Percentiles rank a stretch among this genome's conserved stretches.
phyloP scores from a whole-genome alignment of 768 basidiomycete species.

The Russula lepida region DNA sequence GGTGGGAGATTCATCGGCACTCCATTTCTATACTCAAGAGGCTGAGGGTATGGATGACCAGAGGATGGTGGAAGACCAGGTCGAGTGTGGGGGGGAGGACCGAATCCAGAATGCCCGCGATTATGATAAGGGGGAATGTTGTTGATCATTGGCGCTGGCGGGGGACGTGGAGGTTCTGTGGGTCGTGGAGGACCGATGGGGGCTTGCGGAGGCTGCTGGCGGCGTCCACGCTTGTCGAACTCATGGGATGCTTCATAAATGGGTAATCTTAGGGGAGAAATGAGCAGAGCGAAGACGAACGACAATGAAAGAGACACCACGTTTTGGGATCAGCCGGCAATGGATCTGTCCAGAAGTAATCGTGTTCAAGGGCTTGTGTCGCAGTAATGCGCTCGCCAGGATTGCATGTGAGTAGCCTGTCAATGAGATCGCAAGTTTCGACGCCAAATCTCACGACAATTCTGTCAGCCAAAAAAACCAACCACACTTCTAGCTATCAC shows the following conservation, averaged over 20 bases:
- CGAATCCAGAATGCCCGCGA: slow-evolving; percentile 16
- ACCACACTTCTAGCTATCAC: slow-evolving; percentile 22
- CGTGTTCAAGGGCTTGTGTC: slow-evolving; percentile 77
- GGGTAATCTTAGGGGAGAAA: slow-evolving; percentile 43
- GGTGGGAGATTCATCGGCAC: slow-evolving; percentile 15
- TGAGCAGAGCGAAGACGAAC: not conserved
- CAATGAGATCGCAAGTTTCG: slow-evolving; percentile 75
- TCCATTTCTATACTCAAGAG: slow-evolving; percentile 5
- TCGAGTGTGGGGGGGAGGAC: slow-evolving; percentile 22
- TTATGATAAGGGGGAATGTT: slow-evolving; percentile 4
- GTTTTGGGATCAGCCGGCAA: slow-evolving; percentile 77
- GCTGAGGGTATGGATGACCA: slow-evolving; percentile 20
- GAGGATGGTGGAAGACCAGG: slow-evolving; percentile 23
- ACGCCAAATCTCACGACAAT: slow-evolving; percentile 44
- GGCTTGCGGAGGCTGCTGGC: slow-evolving; percentile 29
- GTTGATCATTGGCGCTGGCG: slow-evolving; percentile 22
- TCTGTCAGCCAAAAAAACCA: slow-evolving; percentile 6
- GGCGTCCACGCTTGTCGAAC: slow-evolving; percentile 65
- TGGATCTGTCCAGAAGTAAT: slow-evolving; percentile 92
- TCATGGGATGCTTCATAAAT: slow-evolving; percentile 78
- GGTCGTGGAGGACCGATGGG: slow-evolving; percentile 19
- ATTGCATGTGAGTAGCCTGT: slow-evolving; percentile 74
- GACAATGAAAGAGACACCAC: slow-evolving; percentile 35
- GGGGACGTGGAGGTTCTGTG: slow-evolving; percentile 21
- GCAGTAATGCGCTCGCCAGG: slow-evolving; percentile 82